These are phyloP conservation scores for Nemophila menziesii DNA, from an alignment of 257 asterid species.

Conservation along the genomic window DNA sequence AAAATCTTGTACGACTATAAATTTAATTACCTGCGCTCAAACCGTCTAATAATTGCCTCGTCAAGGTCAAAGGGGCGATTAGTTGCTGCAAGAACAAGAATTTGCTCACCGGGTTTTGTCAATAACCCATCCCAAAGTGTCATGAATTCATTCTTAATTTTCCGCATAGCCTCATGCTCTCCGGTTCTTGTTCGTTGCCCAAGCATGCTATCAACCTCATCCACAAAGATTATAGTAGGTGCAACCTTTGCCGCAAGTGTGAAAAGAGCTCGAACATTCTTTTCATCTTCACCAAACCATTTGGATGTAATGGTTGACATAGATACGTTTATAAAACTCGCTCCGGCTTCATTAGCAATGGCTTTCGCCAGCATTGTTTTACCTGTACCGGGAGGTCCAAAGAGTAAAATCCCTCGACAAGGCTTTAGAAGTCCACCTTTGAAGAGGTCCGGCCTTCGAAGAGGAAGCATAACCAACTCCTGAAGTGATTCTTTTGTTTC, in stretches of 20 bases:
- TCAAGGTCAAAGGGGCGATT: conserved; percentile 98
- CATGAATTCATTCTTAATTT: conserved; percentile 93
- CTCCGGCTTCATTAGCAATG: conserved; percentile 94
- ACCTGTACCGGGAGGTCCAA: conserved; percentile 99
- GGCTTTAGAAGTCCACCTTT: conserved; percentile 95
- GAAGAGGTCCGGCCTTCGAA: conserved; percentile 89
- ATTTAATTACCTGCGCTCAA: conserved; percentile 75
- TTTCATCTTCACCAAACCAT: conserved; percentile 99
- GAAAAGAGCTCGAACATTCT: conserved; percentile 92
- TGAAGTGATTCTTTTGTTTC: conserved; percentile 91
- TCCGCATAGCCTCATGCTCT: conserved; percentile 98
- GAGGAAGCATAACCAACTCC: conserved; percentile 99
- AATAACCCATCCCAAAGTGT: conserved; percentile 91
- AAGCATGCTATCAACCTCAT: conserved; percentile 98
- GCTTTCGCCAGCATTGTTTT: conserved; percentile 99
- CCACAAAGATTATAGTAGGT: conserved; percentile 88
- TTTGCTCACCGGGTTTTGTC: conserved; percentile 81
- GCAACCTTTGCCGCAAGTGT: conserved; percentile 94
- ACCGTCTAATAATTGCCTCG: conserved; percentile 95
- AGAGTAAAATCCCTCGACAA: conserved; percentile 91
- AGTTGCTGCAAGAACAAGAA: conserved; percentile 98
- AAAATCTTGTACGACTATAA: too few relatives aligned
- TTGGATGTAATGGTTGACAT: conserved; percentile 97
- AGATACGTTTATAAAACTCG: conserved; percentile 92
- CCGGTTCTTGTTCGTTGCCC: conserved; percentile 95